phyloP scores from a whole-genome alignment of 768 basidiomycete genomes.

The Paxillus involutus region DNA sequence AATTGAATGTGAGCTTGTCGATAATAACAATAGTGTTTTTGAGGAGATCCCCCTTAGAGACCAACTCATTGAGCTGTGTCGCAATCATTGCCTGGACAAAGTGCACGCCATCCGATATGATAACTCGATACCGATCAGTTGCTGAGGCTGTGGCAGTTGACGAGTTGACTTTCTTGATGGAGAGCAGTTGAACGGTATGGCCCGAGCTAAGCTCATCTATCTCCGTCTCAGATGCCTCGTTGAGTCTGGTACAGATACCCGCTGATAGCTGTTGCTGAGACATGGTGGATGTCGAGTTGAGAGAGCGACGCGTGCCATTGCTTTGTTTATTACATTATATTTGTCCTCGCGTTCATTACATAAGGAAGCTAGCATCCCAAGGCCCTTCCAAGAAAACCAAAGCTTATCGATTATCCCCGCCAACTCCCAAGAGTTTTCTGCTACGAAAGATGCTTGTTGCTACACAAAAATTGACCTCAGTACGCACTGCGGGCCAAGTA shows the following conservation, averaged over 20 bases:
- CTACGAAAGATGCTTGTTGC: slow-evolving; percentile 3
- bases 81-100: slow-evolving; percentile 95
- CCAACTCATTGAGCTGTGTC: slow-evolving; percentile 80
- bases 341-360: slow-evolving; percentile 9
- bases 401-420: too few relatives aligned
- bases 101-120: slow-evolving; percentile 85
- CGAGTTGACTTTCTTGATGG: slow-evolving; percentile 70
- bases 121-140: slow-evolving; percentile 70
- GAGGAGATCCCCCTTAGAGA: slow-evolving; percentile 58
- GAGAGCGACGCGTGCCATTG: not conserved
- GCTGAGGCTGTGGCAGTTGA: slow-evolving; percentile 28
- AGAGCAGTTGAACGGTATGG: slow-evolving; percentile 76
- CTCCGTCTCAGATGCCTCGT: slow-evolving; percentile 34
- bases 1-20: slow-evolving; percentile 78
- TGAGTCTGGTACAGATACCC: slow-evolving; percentile 55
- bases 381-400: not conserved
- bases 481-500: slow-evolving; percentile 2
- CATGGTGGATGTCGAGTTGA: slow-evolving; percentile 29
- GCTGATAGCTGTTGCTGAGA: slow-evolving; percentile 48
- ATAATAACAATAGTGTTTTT: slow-evolving; percentile 71
- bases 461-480: slow-evolving; percentile 20
- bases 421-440: too few relatives aligned
- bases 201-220: slow-evolving; percentile 30
- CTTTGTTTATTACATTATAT: slow-evolving; percentile 6
- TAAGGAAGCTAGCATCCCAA: not conserved